Evolutionary conservation across 345 rosid genomes (phyloP).

Genomic region (Lepidium didymum): DNA sequence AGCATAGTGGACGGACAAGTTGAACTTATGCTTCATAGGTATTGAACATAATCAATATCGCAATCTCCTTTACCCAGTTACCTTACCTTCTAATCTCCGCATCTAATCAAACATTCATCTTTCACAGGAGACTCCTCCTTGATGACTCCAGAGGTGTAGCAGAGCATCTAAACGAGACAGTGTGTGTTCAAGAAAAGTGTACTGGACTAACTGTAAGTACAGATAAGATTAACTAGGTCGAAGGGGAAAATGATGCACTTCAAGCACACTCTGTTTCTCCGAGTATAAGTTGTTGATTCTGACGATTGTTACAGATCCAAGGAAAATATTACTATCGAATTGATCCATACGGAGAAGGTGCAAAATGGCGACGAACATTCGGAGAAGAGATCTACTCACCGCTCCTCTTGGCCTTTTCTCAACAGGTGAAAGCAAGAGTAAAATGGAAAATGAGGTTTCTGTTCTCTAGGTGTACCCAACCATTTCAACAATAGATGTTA

Average conservation of each 20-base stretch:
- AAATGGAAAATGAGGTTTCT: not conserved
- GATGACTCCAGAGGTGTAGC: constrained; percentile 93
- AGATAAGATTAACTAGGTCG: not conserved
- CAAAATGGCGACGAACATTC: constrained; percentile 87
- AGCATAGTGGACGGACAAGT: constrained; percentile 86
- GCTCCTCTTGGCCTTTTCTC: constrained; percentile 71
- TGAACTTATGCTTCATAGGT: constrained; percentile 98
- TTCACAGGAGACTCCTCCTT: constrained; percentile 73
- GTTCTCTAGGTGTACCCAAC: not conserved
- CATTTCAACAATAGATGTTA: not conserved
- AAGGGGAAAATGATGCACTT: not conserved
- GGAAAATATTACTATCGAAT: constrained; percentile 87
- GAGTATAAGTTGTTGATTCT: constrained; percentile 5
- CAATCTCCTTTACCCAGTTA: not conserved
- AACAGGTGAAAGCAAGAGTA: constrained; percentile 44
- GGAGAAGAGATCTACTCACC: constrained; percentile 98
- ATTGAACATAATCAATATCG: constrained; percentile 1
- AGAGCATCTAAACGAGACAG: constrained; percentile 81
- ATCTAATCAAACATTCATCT: constrained; percentile 16
- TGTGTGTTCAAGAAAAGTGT: constrained; percentile 60
- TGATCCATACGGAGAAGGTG: constrained; percentile 84
- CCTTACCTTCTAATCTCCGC: not conserved
- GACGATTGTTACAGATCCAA: constrained; percentile 51
- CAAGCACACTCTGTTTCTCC: not conserved
- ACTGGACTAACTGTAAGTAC: constrained; percentile 67